Base-by-base conservation (phyloP, 306 rosid genomes). In the Cucurbita moschata region DNA sequence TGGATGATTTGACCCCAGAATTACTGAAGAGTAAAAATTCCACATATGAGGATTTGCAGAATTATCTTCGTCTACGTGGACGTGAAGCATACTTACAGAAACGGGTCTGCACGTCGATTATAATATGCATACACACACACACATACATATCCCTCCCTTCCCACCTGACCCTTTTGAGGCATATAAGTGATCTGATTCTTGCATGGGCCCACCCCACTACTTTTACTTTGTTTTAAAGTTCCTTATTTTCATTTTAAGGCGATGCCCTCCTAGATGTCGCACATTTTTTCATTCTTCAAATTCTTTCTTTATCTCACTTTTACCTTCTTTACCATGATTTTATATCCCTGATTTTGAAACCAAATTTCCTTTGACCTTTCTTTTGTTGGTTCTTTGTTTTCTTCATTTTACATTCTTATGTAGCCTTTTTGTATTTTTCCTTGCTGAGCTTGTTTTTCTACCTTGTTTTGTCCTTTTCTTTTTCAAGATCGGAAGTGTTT, bases 1-100 rank as follows among this genome's bases (percentile, higher is more conserved):
- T 91, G 96, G 88, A 81, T 74, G 96, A 94, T 83, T 82, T 94
- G 87, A 86, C 89, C 30, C 88, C 91, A 30, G 97, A 94, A 76
- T 83, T 91, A 81, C 81, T 94, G 77, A 77, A 72, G 85, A 85
- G 79, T 56, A 76, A 85, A 49, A 83, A 89, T 82, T 82, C 96
- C 21, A 85, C 84, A 60, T 94, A 89, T 18, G 90, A 77, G 75
- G 88, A 83, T 74, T 83, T 94, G 83, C 87, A 57, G 79, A 83
- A 79, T 74, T 91, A 89, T 78, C 96, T 94, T 56, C 91, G 78
- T 37, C 83, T 76, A 57, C 82, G 92, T 47, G 97, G 99, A 44
- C 85, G 86, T 57, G 89, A 94, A 84, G 97, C 99, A 73, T 94
- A 94, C 77, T 79, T 86, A 76, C 89, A 86, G 83, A 94, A 89